A percentile compares a stretch with the other conserved stretches of the same genome.
These are phyloP conservation scores for Globisporangium echinulatum DNA, from an alignment of 352 stramenopile species.

Conservation along the genomic window DNA sequence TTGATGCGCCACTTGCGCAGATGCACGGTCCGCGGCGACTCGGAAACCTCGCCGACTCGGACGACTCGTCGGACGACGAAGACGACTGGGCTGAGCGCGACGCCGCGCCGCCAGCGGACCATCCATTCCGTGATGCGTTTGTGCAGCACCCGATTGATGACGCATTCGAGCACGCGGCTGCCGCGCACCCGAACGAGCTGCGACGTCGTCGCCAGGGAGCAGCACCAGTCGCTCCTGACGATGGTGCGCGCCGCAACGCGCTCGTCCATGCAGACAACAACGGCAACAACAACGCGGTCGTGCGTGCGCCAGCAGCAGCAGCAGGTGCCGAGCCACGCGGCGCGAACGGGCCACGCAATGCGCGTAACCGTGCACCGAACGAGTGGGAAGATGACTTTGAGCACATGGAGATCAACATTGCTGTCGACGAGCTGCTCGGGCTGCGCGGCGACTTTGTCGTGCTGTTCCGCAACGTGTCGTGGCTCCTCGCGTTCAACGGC, in stretches of 20 bases:
- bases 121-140: slow-evolving; percentile 38
- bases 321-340: slow-evolving; percentile 3
- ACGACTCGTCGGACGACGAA: slow-evolving; percentile 59
- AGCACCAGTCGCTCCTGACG: too few relatives aligned
- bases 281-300: background rate
- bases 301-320: slow-evolving; percentile 8
- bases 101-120: slow-evolving; percentile 6
- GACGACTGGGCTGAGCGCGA: slow-evolving; percentile 26
- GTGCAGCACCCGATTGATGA: slow-evolving; percentile 29
- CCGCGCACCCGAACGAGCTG: slow-evolving; percentile 23
- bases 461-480: slow-evolving; percentile 95
- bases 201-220: slow-evolving; percentile 25
- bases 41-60: slow-evolving; percentile 27
- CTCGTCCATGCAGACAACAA: background rate
- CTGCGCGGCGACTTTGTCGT: slow-evolving; percentile 91
- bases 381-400: slow-evolving; percentile 88
- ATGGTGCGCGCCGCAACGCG: background rate
- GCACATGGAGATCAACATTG: slow-evolving; percentile 93
- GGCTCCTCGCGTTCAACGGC: slow-evolving; percentile 96
- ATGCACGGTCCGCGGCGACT: slow-evolving; percentile 24
- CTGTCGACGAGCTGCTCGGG: slow-evolving; percentile 96
- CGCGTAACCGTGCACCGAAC: slow-evolving; percentile 26
- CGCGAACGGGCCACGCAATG: background rate
- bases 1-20: slow-evolving; percentile 28
- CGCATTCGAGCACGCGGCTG: slow-evolving; percentile 13